Evolutionary conservation across 148 eudicot genomes (phyloP).

Genomic region (Diospyros kaki): DNA sequence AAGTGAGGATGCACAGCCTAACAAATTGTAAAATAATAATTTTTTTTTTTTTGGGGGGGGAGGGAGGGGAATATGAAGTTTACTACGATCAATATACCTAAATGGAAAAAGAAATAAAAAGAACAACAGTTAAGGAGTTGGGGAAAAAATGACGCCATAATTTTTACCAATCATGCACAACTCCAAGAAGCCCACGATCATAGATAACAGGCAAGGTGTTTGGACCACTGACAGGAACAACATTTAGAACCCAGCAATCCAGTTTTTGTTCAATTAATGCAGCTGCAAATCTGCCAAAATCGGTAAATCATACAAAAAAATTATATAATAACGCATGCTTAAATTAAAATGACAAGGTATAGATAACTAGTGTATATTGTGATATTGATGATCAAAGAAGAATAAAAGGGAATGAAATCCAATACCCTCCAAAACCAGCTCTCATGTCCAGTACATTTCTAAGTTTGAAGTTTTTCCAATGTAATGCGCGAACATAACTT

Average conservation of each 20-base stretch:
- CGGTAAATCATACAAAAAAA: not conserved
- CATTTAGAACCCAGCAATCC: constrained; percentile 94
- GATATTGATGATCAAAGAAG: constrained; percentile 2
- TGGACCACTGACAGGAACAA: constrained; percentile 88
- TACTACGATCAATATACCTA: not conserved
- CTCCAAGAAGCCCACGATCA: constrained; percentile 98
- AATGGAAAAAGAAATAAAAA: not conserved
- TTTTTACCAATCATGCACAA: constrained; percentile 88
- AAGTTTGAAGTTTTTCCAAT: constrained; percentile 50
- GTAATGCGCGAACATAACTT: constrained; percentile 65
- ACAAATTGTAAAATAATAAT: not conserved
- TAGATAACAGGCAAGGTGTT: constrained; percentile 90
- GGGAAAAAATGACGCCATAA: not conserved
- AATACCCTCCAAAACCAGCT: constrained; percentile 95
- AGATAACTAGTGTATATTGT: not conserved
- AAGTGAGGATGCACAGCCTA: not conserved
- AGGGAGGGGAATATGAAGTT: no score
- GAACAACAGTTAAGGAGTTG: not conserved
- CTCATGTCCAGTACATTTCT: constrained; percentile 97
- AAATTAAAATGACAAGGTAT: not conserved
- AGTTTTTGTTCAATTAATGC: constrained; percentile 53
- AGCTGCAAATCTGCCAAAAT: constrained; percentile 76
- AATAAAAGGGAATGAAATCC: constrained; percentile 7
- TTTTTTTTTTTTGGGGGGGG: no score
- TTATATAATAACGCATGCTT: not conserved